These are phyloP conservation scores for Penicillium riverlandense DNA, from an alignment of 495 filamentous ascomycete genomes.

Conservation along the genomic window DNA sequence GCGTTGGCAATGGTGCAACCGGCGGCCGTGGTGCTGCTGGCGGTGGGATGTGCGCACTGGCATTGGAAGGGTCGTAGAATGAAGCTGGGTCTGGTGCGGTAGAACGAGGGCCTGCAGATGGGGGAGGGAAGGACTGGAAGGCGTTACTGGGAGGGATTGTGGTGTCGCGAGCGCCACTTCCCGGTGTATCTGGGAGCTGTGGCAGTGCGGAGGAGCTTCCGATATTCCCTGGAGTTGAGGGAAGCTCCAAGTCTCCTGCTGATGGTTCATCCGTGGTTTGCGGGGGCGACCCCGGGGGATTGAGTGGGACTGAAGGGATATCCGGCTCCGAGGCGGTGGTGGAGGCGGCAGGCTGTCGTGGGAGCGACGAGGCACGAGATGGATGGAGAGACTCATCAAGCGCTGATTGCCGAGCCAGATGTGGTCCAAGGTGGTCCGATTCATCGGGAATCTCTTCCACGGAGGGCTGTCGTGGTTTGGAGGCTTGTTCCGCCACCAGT, in stretches of 20 bases:
- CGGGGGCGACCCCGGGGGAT: conserved; percentile 11
- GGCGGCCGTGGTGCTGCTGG: conserved; percentile 4
- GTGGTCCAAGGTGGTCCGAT: conserved; percentile 27
- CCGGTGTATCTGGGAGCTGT: conserved; percentile 35
- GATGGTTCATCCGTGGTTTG: conserved; percentile 11
- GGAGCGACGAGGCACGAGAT: conserved; percentile 38
- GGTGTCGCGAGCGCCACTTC: conserved; percentile 6
- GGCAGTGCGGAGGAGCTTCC: conserved; percentile 17
- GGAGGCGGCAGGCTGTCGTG: conserved; percentile 23
- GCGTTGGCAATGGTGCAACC: conserved; percentile 3
- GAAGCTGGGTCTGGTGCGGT: conserved; percentile 23
- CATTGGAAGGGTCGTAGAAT: conserved; percentile 23
- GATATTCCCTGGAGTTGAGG: conserved; percentile 31
- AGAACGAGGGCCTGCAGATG: conserved; percentile 19
- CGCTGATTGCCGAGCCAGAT: conserved; percentile 30
- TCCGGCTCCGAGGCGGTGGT: conserved; percentile 20
- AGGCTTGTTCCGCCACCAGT: conserved; percentile 23
- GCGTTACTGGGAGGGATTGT: conserved; percentile 14
- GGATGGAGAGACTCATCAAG: conserved; percentile 45
- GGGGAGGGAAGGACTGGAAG: conserved; percentile 43
- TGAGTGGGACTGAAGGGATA: conserved; percentile 16
- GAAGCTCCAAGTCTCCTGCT: conserved; percentile 25
- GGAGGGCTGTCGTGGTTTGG: conserved; percentile 44
- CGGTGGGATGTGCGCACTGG: conserved; percentile 14
- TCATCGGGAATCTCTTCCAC: conserved; percentile 50